Conservation (phyloP, 23 red algal species). For the Gracilaria vermiculophylla region DNA sequence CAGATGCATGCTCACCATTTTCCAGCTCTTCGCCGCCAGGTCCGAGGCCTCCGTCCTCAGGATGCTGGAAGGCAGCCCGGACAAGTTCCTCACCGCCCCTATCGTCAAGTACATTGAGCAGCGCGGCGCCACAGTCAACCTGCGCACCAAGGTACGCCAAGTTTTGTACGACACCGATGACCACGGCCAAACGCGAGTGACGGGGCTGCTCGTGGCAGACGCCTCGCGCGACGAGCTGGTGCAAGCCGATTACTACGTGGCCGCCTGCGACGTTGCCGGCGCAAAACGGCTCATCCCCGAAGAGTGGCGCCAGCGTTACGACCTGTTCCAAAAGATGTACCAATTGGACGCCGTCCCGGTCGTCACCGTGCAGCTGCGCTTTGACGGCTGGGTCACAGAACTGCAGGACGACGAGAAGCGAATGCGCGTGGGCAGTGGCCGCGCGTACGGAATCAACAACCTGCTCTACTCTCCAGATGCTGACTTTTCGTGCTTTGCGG, state of each 20-base stretch:
- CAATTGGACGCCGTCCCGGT: conserved; percentile 81
- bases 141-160: conserved; percentile 51
- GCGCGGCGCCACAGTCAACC: conserved; percentile 51
- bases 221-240: conserved; percentile 9
- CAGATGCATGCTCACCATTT: conserved; percentile 96
- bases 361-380: conserved; percentile 93
- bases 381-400: conserved; percentile 94
- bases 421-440: conserved; percentile 28
- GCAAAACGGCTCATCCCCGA: conserved; percentile 74
- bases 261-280: conserved; percentile 87
- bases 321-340: conserved; percentile 68
- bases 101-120: conserved; percentile 84
- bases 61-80: conserved; percentile 90
- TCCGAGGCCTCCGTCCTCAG: conserved; percentile 78
- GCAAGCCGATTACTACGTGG: conserved; percentile 79
- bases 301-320: conserved; percentile 51
- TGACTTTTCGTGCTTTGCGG: conserved; percentile 96
- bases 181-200: conserved; percentile 32
- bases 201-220: conserved; percentile 26
- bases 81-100: conserved; percentile 70
- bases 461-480: conserved; percentile 91
- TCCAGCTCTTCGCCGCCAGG: conserved; percentile 85
- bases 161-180: conserved; percentile 24
- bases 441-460: conserved; percentile 76
- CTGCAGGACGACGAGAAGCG: conserved; percentile 39